These are phyloP conservation scores for Panellus pusillus DNA, from an alignment of 768 basidiomycete species.

Conservation along the genomic window DNA sequence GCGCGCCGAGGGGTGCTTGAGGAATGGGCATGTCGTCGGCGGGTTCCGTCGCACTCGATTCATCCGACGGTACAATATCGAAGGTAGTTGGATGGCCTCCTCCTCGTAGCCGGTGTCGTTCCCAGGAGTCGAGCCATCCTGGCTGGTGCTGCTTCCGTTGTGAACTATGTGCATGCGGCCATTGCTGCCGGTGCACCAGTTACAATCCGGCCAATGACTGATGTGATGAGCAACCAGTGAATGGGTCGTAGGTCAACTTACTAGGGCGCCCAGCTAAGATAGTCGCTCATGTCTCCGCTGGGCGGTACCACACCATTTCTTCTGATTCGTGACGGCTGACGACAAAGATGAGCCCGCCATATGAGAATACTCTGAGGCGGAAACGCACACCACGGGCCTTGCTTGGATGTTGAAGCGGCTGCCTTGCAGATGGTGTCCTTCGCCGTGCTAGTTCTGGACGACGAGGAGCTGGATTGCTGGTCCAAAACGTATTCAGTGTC, in stretches of 20 bases:
- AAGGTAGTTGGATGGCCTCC: background rate
- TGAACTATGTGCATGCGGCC: constrained; percentile 27
- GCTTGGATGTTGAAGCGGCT: constrained; percentile 37
- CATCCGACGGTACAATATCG: constrained; percentile 3
- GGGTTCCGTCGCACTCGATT: constrained; percentile 11
- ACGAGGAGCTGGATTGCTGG: constrained; percentile 23
- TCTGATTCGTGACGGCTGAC: constrained; percentile 36
- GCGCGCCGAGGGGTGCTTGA: constrained; percentile 26
- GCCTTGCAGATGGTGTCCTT: constrained; percentile 31
- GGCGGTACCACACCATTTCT: constrained; percentile 25
- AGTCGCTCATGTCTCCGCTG: constrained; percentile 42
- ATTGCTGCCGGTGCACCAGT: constrained; percentile 41
- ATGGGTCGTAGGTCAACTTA: constrained; percentile 28
- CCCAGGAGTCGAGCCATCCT: constrained; percentile 5
- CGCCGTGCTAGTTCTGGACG: constrained; percentile 24
- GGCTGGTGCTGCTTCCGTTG: constrained; percentile 25
- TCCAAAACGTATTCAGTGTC: constrained; percentile 41
- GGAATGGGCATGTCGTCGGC: constrained; percentile 3
- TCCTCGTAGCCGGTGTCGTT: constrained; percentile 7
- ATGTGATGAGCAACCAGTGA: constrained; percentile 19
- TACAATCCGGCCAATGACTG: constrained; percentile 57
- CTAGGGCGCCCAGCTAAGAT: constrained; percentile 63
- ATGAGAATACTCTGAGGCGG: background rate
- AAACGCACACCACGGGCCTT: constrained; percentile 41
- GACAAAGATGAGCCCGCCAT: background rate